Conservation (phyloP, 2,329 filamentous ascomycete genomes). For the Pseudohalonectria lignicola region DNA sequence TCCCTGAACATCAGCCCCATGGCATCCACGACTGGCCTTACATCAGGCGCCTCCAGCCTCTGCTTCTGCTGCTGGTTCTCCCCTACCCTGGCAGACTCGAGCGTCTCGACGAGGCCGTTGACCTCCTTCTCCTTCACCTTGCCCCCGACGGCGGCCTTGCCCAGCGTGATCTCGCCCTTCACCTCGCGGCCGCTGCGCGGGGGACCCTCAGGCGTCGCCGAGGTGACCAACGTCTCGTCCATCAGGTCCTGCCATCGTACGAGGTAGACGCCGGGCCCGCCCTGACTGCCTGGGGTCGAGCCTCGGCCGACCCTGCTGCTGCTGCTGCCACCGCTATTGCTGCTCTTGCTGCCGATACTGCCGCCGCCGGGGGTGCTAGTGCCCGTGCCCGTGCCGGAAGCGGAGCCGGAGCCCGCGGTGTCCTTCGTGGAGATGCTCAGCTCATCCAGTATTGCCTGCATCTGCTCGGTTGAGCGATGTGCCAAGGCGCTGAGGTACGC, state of each 20-base stretch:
- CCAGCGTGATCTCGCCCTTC: conserved; percentile 13
- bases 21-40: conserved; percentile 26
- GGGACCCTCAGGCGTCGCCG: conserved; percentile 37
- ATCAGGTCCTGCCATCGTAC: conserved; percentile 62
- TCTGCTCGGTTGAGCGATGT: conserved; percentile 37
- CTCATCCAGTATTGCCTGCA: conserved; percentile 44
- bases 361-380: conserved; percentile 3
- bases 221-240: conserved; percentile 59
- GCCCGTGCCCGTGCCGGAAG: not conserved
- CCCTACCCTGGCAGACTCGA: conserved; percentile 1
- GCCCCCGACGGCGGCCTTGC: conserved; percentile 23
- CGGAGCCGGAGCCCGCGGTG: conserved; percentile 4
- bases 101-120: not conserved
- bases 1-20: conserved; percentile 25
- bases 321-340: not conserved
- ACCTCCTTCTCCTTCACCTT: conserved; percentile 13
- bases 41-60: conserved; percentile 25
- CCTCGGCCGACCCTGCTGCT: conserved; percentile 5
- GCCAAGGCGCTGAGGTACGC: conserved; percentile 47
- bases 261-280: conserved; percentile 63
- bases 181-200: conserved; percentile 44
- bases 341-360: conserved; percentile 1
- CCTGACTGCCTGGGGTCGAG: conserved; percentile 9
- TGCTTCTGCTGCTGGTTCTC: conserved; percentile 17
- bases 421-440: conserved; percentile 10